Base-by-base conservation (phyloP, 2,329 filamentous ascomycete genomes). In the Pyrenophora graminea region DNA sequence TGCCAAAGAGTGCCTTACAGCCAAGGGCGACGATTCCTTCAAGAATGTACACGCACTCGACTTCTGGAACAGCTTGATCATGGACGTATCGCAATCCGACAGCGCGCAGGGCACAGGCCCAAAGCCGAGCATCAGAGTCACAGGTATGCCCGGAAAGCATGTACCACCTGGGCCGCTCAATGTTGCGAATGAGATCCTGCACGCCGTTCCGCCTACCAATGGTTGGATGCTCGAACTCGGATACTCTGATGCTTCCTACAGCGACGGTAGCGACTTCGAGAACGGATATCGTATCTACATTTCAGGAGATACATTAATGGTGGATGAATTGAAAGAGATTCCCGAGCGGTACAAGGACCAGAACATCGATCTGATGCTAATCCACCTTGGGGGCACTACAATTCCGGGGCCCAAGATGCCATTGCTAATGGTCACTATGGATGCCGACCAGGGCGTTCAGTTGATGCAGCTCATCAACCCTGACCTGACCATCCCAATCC, bases 211-310 rank as follows among this genome's bases (percentile, higher is more conserved):
- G 4, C 85, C 84, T 2, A 86, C 82, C 1, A 87, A 87, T 62
- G 85, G 85, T 27, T 88, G 85, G 84, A 81, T 88, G 72, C 54
- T 88, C 3, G 84, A 88, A 66, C 71, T 88, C 8, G 84, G 85
- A 1, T 78, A 81, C 58, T 68, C 55, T 23, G 48, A 63, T 36
- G 31, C 53, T 8, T 43, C 34, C n/a, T 30, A 53, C 31, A 23
- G 50, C 13, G 17, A 63, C 18, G 46, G 55, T 1, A 54, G 55
- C 3, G 48, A 56, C 0, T 77, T 82, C 51, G 64, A 76, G 9
- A 75, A 70, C 18, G 80, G 82, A 1, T 85, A 84, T 61, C 70
- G 73, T 13, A 85, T 87, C 61, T 88, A 88, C 69, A 87, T 88
- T 52, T 84, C 84, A 0, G 85, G 85, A 17, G 85, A 88, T 64